These are phyloP conservation scores for Caloboletus firmus DNA, from an alignment of 1,284 basidiomycete genomes.

Conservation along the genomic window DNA sequence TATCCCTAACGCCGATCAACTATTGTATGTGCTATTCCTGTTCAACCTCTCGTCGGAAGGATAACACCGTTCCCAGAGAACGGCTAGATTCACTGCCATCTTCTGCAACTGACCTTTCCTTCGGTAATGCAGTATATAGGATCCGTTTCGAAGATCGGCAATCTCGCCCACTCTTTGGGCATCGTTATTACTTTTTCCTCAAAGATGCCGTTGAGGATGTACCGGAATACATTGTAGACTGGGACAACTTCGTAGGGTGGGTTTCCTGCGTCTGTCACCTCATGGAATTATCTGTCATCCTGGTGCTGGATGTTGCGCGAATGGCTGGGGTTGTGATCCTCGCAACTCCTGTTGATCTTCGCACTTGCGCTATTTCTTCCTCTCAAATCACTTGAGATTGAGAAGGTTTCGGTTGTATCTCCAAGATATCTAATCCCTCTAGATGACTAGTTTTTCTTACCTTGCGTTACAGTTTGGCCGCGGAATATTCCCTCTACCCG, in stretches of 20 bases:
- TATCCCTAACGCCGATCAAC: slow-evolving; percentile 81
- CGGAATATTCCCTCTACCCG: slow-evolving; percentile 75
- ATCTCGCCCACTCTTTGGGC: slow-evolving; percentile 74
- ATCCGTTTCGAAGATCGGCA: slow-evolving; percentile 80
- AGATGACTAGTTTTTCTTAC: slow-evolving; percentile 11
- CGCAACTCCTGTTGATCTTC: background rate
- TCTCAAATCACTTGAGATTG: background rate
- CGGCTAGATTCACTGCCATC: slow-evolving; percentile 67
- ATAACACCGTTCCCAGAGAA: slow-evolving; percentile 45
- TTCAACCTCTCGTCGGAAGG: slow-evolving; percentile 7
- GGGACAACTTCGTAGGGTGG: slow-evolving; percentile 89
- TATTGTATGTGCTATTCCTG: slow-evolving; percentile 59
- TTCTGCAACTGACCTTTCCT: slow-evolving; percentile 64
- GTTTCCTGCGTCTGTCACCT: slow-evolving; percentile 30
- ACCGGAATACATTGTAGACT: slow-evolving; percentile 94
- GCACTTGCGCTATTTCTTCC: background rate
- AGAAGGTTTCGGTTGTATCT: background rate
- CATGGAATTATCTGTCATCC: background rate
- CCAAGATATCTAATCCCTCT: background rate
- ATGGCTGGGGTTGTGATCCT: background rate
- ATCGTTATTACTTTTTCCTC: slow-evolving; percentile 93
- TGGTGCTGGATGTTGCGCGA: background rate
- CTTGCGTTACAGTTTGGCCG: slow-evolving; percentile 63
- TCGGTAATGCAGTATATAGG: slow-evolving; percentile 89
- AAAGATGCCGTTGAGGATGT: slow-evolving; percentile 96